These are phyloP conservation scores for Linum usitatissimum DNA, from an alignment of 345 rosid genomes.

Conservation along the genomic window DNA sequence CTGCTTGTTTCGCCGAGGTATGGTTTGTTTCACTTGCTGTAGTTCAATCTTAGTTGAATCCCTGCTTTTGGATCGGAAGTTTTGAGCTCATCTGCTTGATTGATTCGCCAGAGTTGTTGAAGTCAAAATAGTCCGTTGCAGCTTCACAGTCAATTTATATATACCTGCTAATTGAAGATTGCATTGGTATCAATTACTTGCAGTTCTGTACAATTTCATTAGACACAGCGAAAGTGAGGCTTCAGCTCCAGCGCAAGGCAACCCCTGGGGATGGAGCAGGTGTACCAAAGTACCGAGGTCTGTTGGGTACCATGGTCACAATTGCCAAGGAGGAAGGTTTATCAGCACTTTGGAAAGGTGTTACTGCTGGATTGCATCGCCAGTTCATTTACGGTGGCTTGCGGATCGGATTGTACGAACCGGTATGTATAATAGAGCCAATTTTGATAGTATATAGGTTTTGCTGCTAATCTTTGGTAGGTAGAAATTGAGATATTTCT, in stretches of 20 bases:
- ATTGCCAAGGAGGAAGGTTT: conserved; percentile 88
- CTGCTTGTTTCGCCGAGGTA: conserved; percentile 99
- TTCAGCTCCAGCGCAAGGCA: conserved; percentile 78
- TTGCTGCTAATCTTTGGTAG: conserved; percentile 2
- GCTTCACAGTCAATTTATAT: background rate
- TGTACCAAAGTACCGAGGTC: conserved; percentile 62
- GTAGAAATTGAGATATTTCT: conserved; percentile 4
- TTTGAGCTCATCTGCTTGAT: background rate
- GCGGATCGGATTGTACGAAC: conserved; percentile 82
- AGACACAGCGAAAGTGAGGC: conserved; percentile 95
- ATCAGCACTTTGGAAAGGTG: conserved; percentile 82
- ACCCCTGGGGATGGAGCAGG: conserved; percentile 37
- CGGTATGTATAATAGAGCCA: conserved; percentile 42
- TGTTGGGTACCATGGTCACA: conserved; percentile 62
- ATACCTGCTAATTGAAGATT: background rate
- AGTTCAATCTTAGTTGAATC: background rate
- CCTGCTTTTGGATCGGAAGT: background rate
- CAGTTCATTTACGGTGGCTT: conserved; percentile 89
- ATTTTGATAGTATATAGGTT: background rate
- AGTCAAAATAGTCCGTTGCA: background rate
- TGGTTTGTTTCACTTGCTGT: background rate
- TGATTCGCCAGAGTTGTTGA: background rate
- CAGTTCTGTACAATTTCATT: conserved; percentile 84
- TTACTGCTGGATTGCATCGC: conserved; percentile 81
- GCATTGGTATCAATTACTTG: background rate